Base-by-base conservation (phyloP, 345 rosid genomes). In the Hypericum perforatum region DNA sequence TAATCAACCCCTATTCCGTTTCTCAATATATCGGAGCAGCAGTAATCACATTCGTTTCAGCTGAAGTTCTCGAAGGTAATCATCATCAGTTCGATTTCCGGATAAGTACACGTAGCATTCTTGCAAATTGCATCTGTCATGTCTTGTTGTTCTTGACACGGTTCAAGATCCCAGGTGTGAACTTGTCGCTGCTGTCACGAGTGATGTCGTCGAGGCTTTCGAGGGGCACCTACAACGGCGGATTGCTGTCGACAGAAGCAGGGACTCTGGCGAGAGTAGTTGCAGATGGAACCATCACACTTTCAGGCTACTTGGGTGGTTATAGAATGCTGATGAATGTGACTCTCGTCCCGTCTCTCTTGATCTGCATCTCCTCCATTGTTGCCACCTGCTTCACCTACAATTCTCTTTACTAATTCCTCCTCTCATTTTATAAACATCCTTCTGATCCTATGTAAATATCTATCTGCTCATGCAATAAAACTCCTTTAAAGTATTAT, bases 61-160 rank as follows among this genome's bases (percentile, higher is more conserved):
- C 85, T 0, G 85, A 79, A 71, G 79, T 79, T 15, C 81, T 79
- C 15, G 85, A 79, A 79, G 85, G 80, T 78, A 64, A 58, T 41
- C 16, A 15, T 13, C 5, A 8, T 13, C 38, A 9, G 6, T 14
- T 61, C 47, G 8, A 29, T 14, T n/a, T n/a, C n/a, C n/a, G n/a
- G n/a, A n/a, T n/a, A n/a, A n/a, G n/a, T n/a, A n/a, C n/a, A n/a
- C n/a, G n/a, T n/a, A n/a, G n/a, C n/a, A n/a, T n/a, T n/a, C n/a
- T n/a, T n/a, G n/a, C n/a, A n/a, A n/a, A n/a, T n/a, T n/a, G n/a
- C n/a, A n/a, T n/a, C n/a, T n/a, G n/a, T n/a, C 13, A 7, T 50
- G 14, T 36, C 29, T 49, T 41, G 47, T 43, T 6, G 29, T 32
- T n/a, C 11, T 54, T 22, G 32, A 22, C 32, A 22, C 32, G 32